These are phyloP conservation scores for Boletus pseudo-olivaceus DNA, from an alignment of 768 basidiomycete genomes.

Conservation along the genomic window DNA sequence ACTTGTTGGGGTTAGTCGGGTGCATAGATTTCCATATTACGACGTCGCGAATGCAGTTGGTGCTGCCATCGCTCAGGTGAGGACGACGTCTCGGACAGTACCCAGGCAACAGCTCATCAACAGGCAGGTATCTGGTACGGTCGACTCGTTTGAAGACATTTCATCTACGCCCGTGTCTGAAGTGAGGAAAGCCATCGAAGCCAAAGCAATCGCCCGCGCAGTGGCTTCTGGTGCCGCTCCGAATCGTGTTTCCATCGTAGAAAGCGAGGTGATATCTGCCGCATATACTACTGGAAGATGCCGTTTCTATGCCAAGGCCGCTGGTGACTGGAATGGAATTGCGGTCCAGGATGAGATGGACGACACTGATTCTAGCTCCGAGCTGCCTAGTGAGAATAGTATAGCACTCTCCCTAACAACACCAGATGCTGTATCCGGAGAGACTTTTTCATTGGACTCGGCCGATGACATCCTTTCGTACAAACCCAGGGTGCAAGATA, in stretches of 20 bases:
- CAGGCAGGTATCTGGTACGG: conserved; percentile 39
- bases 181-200: conserved; percentile 34
- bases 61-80: conserved; percentile 43
- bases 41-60: conserved; percentile 64
- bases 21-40: conserved; percentile 47
- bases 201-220: conserved; percentile 41
- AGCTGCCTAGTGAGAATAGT: conserved; percentile 3
- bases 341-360: conserved; percentile 23
- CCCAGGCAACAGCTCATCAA: conserved; percentile 2
- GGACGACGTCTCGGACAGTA: background rate
- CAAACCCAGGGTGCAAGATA: conserved; percentile 35
- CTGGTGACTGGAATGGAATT: conserved; percentile 45
- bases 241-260: conserved; percentile 46
- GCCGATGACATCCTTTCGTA: conserved; percentile 34
- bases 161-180: conserved; percentile 32
- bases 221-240: conserved; percentile 44
- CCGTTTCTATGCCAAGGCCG: conserved; percentile 55
- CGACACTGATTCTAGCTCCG: conserved; percentile 1
- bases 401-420: background rate
- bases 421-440: conserved; percentile 6
- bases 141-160: conserved; percentile 44
- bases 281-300: conserved; percentile 33
- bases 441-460: conserved; percentile 12
- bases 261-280: conserved; percentile 51
- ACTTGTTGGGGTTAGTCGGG: conserved; percentile 49